Conservation (phyloP, 345 rosid genomes). For the Camelina laxa region DNA sequence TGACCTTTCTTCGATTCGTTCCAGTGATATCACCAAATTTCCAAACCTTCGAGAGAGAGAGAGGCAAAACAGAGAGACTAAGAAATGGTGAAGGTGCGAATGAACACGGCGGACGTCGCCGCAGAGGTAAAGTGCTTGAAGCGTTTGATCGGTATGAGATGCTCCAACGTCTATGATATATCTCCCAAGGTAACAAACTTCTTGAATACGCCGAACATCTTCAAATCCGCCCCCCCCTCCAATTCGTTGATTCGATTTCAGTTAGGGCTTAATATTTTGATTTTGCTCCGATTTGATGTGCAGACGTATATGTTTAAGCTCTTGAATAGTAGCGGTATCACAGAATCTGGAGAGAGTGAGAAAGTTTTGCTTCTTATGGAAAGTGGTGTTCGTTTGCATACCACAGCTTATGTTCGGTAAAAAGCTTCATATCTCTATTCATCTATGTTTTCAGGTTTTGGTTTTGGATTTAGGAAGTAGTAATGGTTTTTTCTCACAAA, state of each 20-base stretch:
- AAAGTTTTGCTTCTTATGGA: conserved; percentile 91
- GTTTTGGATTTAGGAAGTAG: not conserved
- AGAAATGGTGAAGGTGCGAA: conserved; percentile 92
- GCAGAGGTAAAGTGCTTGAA: conserved; percentile 96
- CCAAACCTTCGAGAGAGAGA: not conserved
- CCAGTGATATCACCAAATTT: not conserved
- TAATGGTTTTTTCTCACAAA: not conserved
- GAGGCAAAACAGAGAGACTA: not conserved
- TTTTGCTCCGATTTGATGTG: not conserved
- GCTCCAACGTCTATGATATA: conserved; percentile 97
- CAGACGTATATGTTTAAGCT: conserved; percentile 97
- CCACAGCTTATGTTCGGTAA: conserved; percentile 87
- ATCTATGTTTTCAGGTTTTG: not conserved
- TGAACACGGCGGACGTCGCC: conserved; percentile 99
- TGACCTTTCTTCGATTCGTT: conserved; percentile 20
- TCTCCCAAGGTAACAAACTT: conserved; percentile 71
- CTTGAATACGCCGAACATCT: not conserved
- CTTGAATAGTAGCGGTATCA: conserved; percentile 93
- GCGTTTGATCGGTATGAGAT: conserved; percentile 90
- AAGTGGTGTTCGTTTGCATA: conserved; percentile 91
- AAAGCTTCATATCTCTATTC: not conserved
- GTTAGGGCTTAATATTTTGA: conserved; percentile 9
- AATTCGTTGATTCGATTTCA: not conserved
- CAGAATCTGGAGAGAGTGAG: conserved; percentile 99
- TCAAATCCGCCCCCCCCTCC: not conserved